Conservation (phyloP, 768 basidiomycete species). For the Filobasidium floriforme region DNA sequence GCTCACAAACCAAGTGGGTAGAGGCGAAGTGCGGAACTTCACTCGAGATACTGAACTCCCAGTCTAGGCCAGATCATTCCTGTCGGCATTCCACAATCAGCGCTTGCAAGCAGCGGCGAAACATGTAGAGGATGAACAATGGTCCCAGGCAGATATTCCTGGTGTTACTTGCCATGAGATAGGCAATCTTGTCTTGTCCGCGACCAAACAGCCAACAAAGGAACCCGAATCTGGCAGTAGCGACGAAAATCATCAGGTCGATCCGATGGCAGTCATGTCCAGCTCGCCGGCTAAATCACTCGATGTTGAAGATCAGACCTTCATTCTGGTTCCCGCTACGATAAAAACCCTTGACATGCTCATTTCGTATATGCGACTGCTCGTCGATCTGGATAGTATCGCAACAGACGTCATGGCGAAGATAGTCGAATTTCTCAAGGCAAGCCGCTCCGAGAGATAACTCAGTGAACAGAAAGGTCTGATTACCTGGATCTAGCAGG, state of each 20-base stretch:
- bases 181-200: constrained; percentile 67
- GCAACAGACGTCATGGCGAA: constrained; percentile 93
- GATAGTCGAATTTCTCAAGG: constrained; percentile 87
- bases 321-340: constrained; percentile 80
- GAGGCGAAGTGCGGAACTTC: background rate
- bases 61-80: constrained; percentile 70
- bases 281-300: constrained; percentile 46
- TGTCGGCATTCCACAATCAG: constrained; percentile 75
- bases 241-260: background rate
- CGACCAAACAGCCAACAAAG: constrained; percentile 75
- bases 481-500: constrained; percentile 41
- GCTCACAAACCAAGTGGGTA: constrained; percentile 2
- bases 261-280: background rate
- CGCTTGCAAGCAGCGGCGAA: constrained; percentile 73
- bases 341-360: constrained; percentile 63
- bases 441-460: constrained; percentile 19
- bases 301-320: constrained; percentile 67
- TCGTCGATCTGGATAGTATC: constrained; percentile 77
- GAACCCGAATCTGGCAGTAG: constrained; percentile 43
- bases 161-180: constrained; percentile 61
- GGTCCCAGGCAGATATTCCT: constrained; percentile 73
- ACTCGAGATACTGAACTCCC: background rate
- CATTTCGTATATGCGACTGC: constrained; percentile 75
- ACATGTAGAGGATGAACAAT: constrained; percentile 90
- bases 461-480: background rate